These are phyloP conservation scores for Solanum hybrid DNA, from an alignment of 305 asterid genomes.

Conservation along the genomic window DNA sequence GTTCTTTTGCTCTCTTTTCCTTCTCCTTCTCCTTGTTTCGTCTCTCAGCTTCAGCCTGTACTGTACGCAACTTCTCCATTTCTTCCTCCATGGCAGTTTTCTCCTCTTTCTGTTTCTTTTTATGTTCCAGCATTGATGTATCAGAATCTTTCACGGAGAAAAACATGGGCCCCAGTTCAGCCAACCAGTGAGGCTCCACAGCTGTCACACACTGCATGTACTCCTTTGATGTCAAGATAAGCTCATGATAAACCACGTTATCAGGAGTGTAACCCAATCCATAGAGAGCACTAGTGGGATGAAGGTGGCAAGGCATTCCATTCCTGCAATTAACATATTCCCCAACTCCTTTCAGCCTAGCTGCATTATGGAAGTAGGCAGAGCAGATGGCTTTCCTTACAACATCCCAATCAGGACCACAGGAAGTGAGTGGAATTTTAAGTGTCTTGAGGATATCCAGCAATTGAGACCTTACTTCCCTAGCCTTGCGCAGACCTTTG, in stretches of 20 bases:
- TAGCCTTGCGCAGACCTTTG: constrained; percentile 76
- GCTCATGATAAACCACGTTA: constrained; percentile 85
- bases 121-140: constrained; percentile 70
- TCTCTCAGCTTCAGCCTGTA: constrained; percentile 45
- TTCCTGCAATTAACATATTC: constrained; percentile 86
- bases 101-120: constrained; percentile 86
- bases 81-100: constrained; percentile 92
- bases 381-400: constrained; percentile 90
- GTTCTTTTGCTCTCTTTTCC: constrained; percentile 56
- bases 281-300: constrained; percentile 89
- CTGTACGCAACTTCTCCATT: constrained; percentile 72
- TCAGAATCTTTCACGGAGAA: constrained; percentile 93
- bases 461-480: constrained; percentile 91
- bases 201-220: constrained; percentile 93
- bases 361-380: constrained; percentile 87
- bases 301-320: constrained; percentile 96
- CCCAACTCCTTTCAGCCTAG: constrained; percentile 74
- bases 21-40: constrained; percentile 47
- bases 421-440: constrained; percentile 66
- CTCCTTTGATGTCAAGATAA: constrained; percentile 74
- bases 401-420: constrained; percentile 88
- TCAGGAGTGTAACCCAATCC: constrained; percentile 94
- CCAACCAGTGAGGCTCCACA: constrained; percentile 95
- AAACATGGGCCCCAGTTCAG: constrained; percentile 94
- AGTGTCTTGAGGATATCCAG: constrained; percentile 71